Base-by-base conservation (phyloP, 208 protist genomes). In the Strigomonas culicis region DNA sequence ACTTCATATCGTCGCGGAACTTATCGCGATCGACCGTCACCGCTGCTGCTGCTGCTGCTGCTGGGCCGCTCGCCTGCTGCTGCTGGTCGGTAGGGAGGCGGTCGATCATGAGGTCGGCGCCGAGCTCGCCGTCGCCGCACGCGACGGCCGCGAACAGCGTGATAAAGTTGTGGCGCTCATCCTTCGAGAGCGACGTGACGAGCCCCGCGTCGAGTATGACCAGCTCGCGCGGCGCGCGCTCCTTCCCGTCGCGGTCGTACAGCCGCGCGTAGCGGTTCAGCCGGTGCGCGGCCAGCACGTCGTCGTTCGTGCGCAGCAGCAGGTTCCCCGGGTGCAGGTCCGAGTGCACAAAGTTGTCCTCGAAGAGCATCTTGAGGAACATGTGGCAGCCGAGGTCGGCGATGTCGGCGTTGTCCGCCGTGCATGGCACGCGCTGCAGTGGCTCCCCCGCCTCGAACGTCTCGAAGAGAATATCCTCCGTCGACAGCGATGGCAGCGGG, bases 341-440 rank as follows among this genome's bases (percentile, higher is more conserved):
- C 3, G 91, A 94, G 72, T 98, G 95, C 28, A 97, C 80, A 79
- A 97, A 97, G 66, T 97, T 97, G 76, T 98, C 89, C 46, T 95
- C 74, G 58, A 98, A 95, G 10, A 97, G 79, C 95, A 98, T 98
- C 66, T 97, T 97, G 10, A 98, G 66, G 64, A 97, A 98, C 77
- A 93, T 92, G 55, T 97, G 82, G 55, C 91, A 94, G 1, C 93
- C 92, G 7, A 89, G 47, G 46, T 86, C 76, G 0, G 92, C 93
- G 44, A 96, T 21, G 30, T 88, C 83, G 4, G 63, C 61, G 30
- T 89, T 87, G 21, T 84, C 72, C 13, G 79, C 64, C 15, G 63
- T 72, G 51, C 69, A 69, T 24, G 72, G 43, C 24, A 90, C 41
- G 47, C 79, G 66, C 50, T 91, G 74, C 34, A 98, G 70, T 10